phyloP scores from a whole-genome alignment of 345 rosid genomes.

The Ceriops decandra region DNA sequence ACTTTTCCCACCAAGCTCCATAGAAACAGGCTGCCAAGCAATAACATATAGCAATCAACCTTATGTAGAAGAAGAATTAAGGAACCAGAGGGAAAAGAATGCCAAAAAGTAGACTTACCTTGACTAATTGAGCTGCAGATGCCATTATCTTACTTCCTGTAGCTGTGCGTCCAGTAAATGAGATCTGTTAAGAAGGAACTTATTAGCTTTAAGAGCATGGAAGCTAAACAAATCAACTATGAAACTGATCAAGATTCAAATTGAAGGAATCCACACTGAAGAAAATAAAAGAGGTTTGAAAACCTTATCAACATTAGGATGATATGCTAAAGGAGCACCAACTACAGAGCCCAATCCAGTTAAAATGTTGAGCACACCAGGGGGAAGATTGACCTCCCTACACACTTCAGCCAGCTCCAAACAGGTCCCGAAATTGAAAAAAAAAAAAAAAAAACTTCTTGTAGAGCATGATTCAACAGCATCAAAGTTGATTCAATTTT shows the following conservation, averaged over 20 bases:
- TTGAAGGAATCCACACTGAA: constrained; percentile 12
- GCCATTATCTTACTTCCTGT: constrained; percentile 87
- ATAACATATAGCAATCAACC: constrained; percentile 12
- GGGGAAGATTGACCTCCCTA: constrained; percentile 86
- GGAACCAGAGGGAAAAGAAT: constrained; percentile 2
- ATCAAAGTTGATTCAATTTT: constrained; percentile 13
- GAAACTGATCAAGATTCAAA: constrained; percentile 10
- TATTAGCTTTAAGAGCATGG: constrained; percentile 18
- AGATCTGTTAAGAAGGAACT: constrained; percentile 46
- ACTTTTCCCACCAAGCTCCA: constrained; percentile 98
- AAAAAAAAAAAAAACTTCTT: neutral
- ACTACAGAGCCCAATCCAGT: constrained; percentile 97
- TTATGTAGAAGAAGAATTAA: constrained; percentile 11
- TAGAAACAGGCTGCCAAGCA: constrained; percentile 70
- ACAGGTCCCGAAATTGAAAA: constrained; percentile 66
- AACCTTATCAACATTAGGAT: constrained; percentile 93
- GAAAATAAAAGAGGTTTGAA: constrained; percentile 1
- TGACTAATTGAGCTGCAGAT: constrained; percentile 76
- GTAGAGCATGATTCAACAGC: constrained; percentile 4
- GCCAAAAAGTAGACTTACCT: constrained; percentile 43
- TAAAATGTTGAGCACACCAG: constrained; percentile 86
- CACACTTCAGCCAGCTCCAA: constrained; percentile 96
- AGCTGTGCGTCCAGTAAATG: constrained; percentile 89
- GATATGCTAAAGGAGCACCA: constrained; percentile 93
- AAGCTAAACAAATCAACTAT: constrained; percentile 6